A percentile compares a stretch with the other conserved stretches of the same genome.
Evolutionary conservation across 331 rosid genomes (phyloP).

Genomic region (Acacia concinna): DNA sequence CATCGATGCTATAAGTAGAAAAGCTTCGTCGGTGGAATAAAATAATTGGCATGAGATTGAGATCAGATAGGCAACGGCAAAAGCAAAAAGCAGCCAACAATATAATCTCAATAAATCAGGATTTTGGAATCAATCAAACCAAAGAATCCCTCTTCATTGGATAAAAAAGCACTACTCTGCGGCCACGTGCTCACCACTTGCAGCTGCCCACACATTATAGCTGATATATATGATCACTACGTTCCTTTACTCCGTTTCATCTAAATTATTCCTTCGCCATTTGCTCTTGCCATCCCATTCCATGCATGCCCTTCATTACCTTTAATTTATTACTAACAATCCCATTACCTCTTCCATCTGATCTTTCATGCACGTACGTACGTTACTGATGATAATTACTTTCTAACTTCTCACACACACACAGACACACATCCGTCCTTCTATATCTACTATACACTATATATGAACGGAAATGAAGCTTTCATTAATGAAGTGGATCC

Average conservation of each 20-base stretch:
- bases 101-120: neutral
- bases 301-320: neutral
- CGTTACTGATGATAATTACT: neutral
- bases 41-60: neutral
- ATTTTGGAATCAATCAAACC: neutral
- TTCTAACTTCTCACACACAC: neutral
- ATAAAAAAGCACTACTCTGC: no score
- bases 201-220: neutral
- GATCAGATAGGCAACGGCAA: no score
- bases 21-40: neutral
- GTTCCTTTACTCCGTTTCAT: neutral
- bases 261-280: neutral
- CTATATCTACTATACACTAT: neutral
- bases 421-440: no score
- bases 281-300: neutral
- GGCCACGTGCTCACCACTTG: neutral
- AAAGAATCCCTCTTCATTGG: conserved; percentile 10
- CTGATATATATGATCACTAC: no score
- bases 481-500: neutral
- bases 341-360: neutral
- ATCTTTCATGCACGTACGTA: neutral
- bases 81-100: conserved; percentile 5
- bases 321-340: neutral
- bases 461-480: neutral
- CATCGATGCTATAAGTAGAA: neutral